Evolutionary conservation across 257 asterid genomes (phyloP), one percentile per base, ranked within the genome.

Genomic region (Plantago ovata): DNA sequence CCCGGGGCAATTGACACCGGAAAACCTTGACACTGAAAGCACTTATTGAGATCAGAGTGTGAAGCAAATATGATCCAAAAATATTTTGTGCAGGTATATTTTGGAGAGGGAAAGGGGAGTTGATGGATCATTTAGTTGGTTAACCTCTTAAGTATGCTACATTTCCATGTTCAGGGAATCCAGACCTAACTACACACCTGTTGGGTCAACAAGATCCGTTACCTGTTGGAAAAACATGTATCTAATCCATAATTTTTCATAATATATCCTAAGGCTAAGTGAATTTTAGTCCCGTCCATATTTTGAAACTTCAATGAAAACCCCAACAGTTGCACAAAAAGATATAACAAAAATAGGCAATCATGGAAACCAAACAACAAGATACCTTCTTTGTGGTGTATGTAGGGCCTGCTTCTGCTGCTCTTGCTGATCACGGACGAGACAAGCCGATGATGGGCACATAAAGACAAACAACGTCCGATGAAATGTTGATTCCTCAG

Each of bases 361-460:
- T 24, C 32, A 24, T 24, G 32, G 32, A 5, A 21, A 6, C 38
- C 55, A 49, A 49, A 20, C 54, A 49, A 32, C 36, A 24, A 52
- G 8, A 53, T 62, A 87, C 98, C 97, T 84, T 66, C 98, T 68
- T 44, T 70, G 81, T 42, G 71, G 77, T 62, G 47, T 71, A 65
- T 75, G 87, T 0, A 88, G 80, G 65, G 60, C 66, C 52, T 79
- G 75, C 74, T 84, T 84, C 96, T 91, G 86, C 80, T 93, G 98
- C 62, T 81, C 97, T 58, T 93, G 97, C 61, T 86, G 96, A 62
- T 93, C 95, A 49, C 79, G 82, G 42, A 84, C 86, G 54, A 89
- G 96, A 69, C 95, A 93, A 36, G 81, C 13, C 96, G 89, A 80
- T 15, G 99, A 84, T 14, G 86, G 62, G 57, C 99, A 93, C 85